A percentile compares a stretch with the other conserved stretches of the same genome.
These are phyloP conservation scores for Cercospora zeina DNA, from an alignment of 2,329 filamentous ascomycete species.

Conservation along the genomic window DNA sequence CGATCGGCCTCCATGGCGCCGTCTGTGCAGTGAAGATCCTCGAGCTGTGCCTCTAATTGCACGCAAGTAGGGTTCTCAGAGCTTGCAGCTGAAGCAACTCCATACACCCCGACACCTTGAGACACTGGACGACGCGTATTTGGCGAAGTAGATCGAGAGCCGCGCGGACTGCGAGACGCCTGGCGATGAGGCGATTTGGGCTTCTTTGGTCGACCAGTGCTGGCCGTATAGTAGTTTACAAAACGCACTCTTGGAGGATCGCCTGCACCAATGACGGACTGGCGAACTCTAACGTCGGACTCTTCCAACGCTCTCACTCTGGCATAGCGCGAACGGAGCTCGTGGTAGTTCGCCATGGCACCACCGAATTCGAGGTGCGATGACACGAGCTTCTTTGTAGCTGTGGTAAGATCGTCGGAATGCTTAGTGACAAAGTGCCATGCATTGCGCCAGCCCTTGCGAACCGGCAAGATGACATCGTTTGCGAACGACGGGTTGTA, in stretches of 20 bases:
- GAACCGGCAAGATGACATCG: slow-evolving; percentile 67
- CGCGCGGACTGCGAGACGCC: slow-evolving; percentile 18
- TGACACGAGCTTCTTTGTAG: slow-evolving; percentile 70
- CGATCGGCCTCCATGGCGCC: neutral
- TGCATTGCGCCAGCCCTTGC: slow-evolving; percentile 66
- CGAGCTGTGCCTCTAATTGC: neutral
- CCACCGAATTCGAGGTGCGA: slow-evolving; percentile 83
- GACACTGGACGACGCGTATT: neutral
- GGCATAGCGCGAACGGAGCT: slow-evolving; percentile 69
- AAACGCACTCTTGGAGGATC: slow-evolving; percentile 66
- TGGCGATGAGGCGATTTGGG: slow-evolving; percentile 48
- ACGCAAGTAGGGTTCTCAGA: neutral
- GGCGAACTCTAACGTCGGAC: slow-evolving; percentile 54
- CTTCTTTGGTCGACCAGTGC: slow-evolving; percentile 66
- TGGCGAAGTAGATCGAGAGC: slow-evolving; percentile 14
- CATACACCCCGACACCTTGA: neutral
- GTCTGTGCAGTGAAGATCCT: neutral
- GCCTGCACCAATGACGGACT: slow-evolving; percentile 38
- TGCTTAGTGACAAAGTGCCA: slow-evolving; percentile 82
- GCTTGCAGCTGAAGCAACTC: neutral
- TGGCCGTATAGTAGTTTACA: slow-evolving; percentile 88
- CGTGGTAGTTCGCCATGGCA: slow-evolving; percentile 73
- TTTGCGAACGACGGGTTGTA: slow-evolving; percentile 77
- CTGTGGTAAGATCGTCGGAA: slow-evolving; percentile 67
- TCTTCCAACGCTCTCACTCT: slow-evolving; percentile 71